Conservation (phyloP, 371 early-diverging fungal species). For the Haplosporangium sp. region DNA sequence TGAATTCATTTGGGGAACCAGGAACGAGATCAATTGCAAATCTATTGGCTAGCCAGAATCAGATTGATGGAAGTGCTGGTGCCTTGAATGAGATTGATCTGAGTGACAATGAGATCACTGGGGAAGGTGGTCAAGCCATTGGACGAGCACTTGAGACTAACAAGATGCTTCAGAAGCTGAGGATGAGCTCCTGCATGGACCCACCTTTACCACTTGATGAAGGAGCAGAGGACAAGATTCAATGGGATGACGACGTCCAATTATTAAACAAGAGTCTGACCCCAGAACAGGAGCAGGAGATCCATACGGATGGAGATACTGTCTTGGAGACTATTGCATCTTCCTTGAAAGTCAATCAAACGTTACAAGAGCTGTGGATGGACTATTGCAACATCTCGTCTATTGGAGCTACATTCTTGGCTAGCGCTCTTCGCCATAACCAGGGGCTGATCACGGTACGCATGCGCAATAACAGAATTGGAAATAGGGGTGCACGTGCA, state of each 20-base stretch:
- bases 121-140: conserved; percentile 59
- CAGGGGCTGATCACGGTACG: conserved; percentile 57
- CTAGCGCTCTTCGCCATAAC: conserved; percentile 35
- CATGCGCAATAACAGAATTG: conserved; percentile 65
- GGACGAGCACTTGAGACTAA: conserved; percentile 57
- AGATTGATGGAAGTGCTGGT: conserved; percentile 4
- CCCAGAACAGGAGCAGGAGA: conserved; percentile 38
- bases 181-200: conserved; percentile 60
- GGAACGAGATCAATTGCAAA: conserved; percentile 56
- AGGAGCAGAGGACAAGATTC: conserved; percentile 55
- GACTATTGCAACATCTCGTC: conserved; percentile 66
- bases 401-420: conserved; percentile 34
- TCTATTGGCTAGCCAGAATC: conserved; percentile 26
- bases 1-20: conserved; percentile 57
- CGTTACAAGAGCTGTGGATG: conserved; percentile 61
- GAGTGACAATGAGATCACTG: conserved; percentile 66
- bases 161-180: conserved; percentile 54
- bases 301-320: conserved; percentile 60
- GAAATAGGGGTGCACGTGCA: conserved; percentile 61
- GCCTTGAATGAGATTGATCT: conserved; percentile 62
- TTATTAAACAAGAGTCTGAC: conserved; percentile 24
- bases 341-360: conserved; percentile 47
- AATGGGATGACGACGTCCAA: conserved; percentile 36
- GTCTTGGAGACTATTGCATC: conserved; percentile 55
- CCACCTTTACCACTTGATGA: conserved; percentile 49